Base-by-base conservation (phyloP, 2,329 filamentous ascomycete species). In the Ophiobolus disseminans region DNA sequence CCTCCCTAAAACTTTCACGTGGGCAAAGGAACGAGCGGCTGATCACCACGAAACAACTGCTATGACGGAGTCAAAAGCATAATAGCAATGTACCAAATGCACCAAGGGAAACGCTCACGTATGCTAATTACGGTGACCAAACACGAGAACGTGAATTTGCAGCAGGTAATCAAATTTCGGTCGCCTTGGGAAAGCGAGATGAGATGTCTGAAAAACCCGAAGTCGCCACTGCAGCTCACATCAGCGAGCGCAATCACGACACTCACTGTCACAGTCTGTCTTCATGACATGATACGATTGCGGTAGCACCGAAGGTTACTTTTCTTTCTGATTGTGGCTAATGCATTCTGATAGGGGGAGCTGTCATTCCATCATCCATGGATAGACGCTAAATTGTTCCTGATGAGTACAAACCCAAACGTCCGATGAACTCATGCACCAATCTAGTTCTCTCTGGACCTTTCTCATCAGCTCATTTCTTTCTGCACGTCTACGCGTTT, bases 401-500 rank as follows among this genome's bases (percentile, higher is more conserved):
- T 28, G 25, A 32, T 40, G 36, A 32, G 30, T 43, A 40, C 45
- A 28, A 21, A 21, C 23, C 23, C 21, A 21, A 37, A 42, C 20
- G 16, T 19, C 38, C n/a, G 34, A 50, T 40, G 50, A 45, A 50
- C 35, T 41, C 48, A 48, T 47, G 40, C 16, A 47, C n/a, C 21
- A 20, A 31, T 50, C 55, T 47, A 58, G 51, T 28, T 40, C 32
- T 50, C 34, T 14, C 42, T 21, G 43, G 50, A 14, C 31, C 13
- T 7, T 37, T 36, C 40, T 43, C 46, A 11, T 31, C 25, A 40
- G 42, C 28, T 31, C 22, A 26, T 54, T 46, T 34, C 25, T 30
- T 57, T 30, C 51, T 56, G 56, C 53, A 56, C 35, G 58, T 48
- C 36, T 60, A 66, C 62, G 62, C 63, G 62, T 63, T 58, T 44